phyloP scores from a whole-genome alignment of 805 yeast species.

The Lachancea dasiensis region DNA sequence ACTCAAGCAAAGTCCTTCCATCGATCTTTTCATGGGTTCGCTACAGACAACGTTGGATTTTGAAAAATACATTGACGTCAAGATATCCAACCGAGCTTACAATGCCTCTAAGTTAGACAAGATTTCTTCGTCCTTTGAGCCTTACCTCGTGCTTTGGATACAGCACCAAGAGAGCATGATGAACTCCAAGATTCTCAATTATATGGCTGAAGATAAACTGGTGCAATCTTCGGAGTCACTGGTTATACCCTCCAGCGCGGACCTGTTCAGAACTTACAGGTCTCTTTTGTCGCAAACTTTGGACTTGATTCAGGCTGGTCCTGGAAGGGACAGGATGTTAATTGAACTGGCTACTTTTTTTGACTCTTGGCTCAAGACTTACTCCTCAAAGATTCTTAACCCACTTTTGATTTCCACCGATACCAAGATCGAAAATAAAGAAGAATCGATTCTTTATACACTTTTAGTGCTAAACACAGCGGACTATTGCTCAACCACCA shows the following conservation, averaged over 20 bases:
- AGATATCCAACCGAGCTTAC: slow-evolving; percentile 43
- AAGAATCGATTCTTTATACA: slow-evolving; percentile 58
- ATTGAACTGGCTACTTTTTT: slow-evolving; percentile 52
- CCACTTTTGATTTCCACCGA: slow-evolving; percentile 42
- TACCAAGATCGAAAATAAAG: slow-evolving; percentile 37
- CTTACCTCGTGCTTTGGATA: slow-evolving; percentile 80
- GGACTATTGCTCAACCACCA: slow-evolving; percentile 78
- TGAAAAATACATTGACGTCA: slow-evolving; percentile 64
- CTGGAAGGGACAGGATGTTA: slow-evolving; percentile 31
- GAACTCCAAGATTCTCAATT: slow-evolving; percentile 56
- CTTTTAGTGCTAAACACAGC: slow-evolving; percentile 80
- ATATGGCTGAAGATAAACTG: slow-evolving; percentile 51
- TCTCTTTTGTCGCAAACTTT: slow-evolving; percentile 65
- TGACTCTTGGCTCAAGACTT: slow-evolving; percentile 57
- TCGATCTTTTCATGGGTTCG: slow-evolving; percentile 60
- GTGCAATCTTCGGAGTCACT: slow-evolving; percentile 49
- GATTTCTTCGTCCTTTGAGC: slow-evolving; percentile 71
- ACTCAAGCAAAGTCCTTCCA: slow-evolving; percentile 42
- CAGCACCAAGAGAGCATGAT: slow-evolving; percentile 69
- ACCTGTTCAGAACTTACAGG: slow-evolving; percentile 72
- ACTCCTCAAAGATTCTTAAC: slow-evolving; percentile 45
- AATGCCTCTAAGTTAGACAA: slow-evolving; percentile 17
- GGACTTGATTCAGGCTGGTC: slow-evolving; percentile 42
- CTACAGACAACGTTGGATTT: slow-evolving; percentile 77
- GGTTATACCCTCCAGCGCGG: slow-evolving; percentile 83